Conservation (phyloP, 129 eudicot genomes). For the Centaurea solstitialis region DNA sequence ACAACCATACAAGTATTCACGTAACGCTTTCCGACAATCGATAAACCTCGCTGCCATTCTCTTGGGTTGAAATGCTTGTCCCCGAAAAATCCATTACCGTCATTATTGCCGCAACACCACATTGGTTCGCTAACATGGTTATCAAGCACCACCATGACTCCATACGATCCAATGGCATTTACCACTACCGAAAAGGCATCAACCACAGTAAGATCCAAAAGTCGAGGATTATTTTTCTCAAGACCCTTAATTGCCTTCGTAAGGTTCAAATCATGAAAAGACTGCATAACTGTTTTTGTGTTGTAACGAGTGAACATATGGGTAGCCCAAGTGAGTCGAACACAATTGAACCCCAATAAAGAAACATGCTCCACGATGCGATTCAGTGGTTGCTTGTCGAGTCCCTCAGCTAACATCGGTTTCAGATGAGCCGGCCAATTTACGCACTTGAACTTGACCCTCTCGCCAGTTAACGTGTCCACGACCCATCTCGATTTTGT, state of each 20-base stretch:
- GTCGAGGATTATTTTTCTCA: slow-evolving; percentile 36
- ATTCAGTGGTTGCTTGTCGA: slow-evolving; percentile 50
- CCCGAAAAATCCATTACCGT: slow-evolving; percentile 69
- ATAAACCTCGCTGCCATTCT: slow-evolving; percentile 50
- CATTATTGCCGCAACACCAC: slow-evolving; percentile 68
- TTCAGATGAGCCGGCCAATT: slow-evolving; percentile 66
- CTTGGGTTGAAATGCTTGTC: slow-evolving; percentile 48
- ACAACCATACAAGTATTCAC: slow-evolving; percentile 44
- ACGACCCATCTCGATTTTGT: slow-evolving; percentile 65
- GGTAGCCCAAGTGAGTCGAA: slow-evolving; percentile 46
- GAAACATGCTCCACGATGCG: slow-evolving; percentile 33
- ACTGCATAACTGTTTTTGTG: slow-evolving; percentile 36
- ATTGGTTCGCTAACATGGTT: slow-evolving; percentile 60
- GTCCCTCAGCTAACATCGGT: slow-evolving; percentile 73
- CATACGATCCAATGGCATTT: slow-evolving; percentile 27
- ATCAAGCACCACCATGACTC: slow-evolving; percentile 64
- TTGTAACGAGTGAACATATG: slow-evolving; percentile 37
- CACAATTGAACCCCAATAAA: slow-evolving; percentile 34
- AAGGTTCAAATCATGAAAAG: slow-evolving; percentile 36
- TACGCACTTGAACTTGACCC: slow-evolving; percentile 58
- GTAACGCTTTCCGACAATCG: slow-evolving; percentile 41
- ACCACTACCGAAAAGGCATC: slow-evolving; percentile 53
- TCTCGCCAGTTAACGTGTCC: slow-evolving; percentile 35
- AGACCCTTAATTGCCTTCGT: slow-evolving; percentile 34
- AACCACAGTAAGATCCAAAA: slow-evolving; percentile 40